Base-by-base conservation (phyloP, 1,284 basidiomycete genomes). In the Microbotryum silenes-acaulis region DNA sequence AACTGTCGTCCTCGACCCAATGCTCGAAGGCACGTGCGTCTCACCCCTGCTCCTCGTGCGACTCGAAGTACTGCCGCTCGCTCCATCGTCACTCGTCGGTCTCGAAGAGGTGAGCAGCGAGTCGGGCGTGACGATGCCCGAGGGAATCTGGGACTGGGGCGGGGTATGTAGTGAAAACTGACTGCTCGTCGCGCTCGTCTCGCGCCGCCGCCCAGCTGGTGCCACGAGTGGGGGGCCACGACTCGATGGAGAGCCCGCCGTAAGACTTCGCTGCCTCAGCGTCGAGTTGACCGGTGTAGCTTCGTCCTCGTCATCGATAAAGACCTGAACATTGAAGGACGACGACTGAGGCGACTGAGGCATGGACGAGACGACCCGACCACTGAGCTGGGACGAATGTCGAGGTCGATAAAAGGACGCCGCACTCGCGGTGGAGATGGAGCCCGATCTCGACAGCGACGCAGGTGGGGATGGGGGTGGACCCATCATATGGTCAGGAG, bases 401-500 rank as follows among this genome's bases (percentile, higher is more conserved):
- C 70, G 58, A 5, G 70, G 70, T 9, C 70, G 61, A 48, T 71
- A 71, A 49, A 70, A 66, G 29, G 51, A 51, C 14, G 59, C 55
- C 3, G 60, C 56, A 16, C 54, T 57, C 6, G 56, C 56, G 21
- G 63, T 46, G 10, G 53, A 45, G 23, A 64, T 47, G 3, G 65
- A 55, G 1, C 59, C 51, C 45, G 51, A 29, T 8, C 50, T 31
- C 47, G 52, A 25, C 3, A 6, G 12, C 5, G 31, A 37, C 20
- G 52, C 23, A 23, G n/a, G 21, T 14, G 48, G 33, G 45, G 46
- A 33, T 31, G 44, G 53, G 29, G 29, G 42, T 27, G 10, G 59
- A 45, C 25, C 50, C 25, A 21, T 33, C 33, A 14, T 46, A 21
- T 59, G 50, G 37, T 51, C 21, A 9, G 49, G 42, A 14, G 21